phyloP scores from a whole-genome alignment of 2,329 filamentous ascomycete genomes.

The Trichoderma arundinaceum region DNA sequence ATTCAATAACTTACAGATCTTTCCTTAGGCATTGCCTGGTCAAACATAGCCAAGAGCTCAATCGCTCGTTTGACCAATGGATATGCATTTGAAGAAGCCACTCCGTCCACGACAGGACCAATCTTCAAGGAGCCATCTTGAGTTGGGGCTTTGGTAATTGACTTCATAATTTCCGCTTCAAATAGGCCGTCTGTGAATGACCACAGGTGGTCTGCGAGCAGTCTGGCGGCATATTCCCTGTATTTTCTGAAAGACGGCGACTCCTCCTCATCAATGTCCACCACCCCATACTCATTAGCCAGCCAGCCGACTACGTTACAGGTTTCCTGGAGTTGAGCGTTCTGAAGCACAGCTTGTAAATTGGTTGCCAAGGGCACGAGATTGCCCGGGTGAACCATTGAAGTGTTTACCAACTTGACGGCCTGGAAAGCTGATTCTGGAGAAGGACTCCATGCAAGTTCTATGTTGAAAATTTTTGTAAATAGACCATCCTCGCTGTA shows the following conservation, averaged over 20 bases:
- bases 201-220: conserved; percentile 64
- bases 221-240: conserved; percentile 60
- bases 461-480: conserved; percentile 60
- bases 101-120: conserved; percentile 54
- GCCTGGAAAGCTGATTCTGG: conserved; percentile 57
- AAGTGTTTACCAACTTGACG: conserved; percentile 56
- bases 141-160: conserved; percentile 56
- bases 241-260: conserved; percentile 59
- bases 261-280: conserved; percentile 63
- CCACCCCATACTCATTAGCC: conserved; percentile 61
- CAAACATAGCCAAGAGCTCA: conserved; percentile 65
- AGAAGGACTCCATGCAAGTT: conserved; percentile 58
- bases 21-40: conserved; percentile 68
- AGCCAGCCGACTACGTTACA: conserved; percentile 65
- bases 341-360: conserved; percentile 56
- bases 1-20: conserved; percentile 56
- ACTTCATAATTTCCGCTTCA: conserved; percentile 61
- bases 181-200: conserved; percentile 60
- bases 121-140: conserved; percentile 57
- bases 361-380: conserved; percentile 57
- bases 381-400: conserved; percentile 60
- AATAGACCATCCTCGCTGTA: conserved; percentile 62
- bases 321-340: conserved; percentile 54
- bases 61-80: conserved; percentile 63
- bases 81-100: conserved; percentile 62